Evolutionary conservation across 192 early-diverging fungal genomes (phyloP).

Genomic region (Backusella psychrophila): DNA sequence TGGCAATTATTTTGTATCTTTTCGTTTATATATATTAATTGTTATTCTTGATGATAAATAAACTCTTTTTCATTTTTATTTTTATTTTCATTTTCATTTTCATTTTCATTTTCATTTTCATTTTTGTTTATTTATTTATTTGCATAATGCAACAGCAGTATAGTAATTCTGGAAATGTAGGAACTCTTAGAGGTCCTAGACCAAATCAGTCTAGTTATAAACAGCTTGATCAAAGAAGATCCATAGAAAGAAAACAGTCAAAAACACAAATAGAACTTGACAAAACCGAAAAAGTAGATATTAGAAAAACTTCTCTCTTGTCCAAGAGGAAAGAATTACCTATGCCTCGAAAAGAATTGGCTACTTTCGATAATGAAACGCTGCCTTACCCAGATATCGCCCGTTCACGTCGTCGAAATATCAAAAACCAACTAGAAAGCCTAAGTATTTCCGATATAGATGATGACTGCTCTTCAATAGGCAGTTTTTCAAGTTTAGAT

Average conservation of each 20-base stretch:
- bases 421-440: neutral
- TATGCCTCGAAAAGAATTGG: neutral
- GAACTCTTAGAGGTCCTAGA: slow-evolving; percentile 3
- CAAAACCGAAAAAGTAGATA: neutral
- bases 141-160: neutral
- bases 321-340: neutral
- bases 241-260: neutral
- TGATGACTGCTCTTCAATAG: neutral
- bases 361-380: neutral
- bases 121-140: neutral
- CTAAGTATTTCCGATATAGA: neutral
- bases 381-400: neutral
- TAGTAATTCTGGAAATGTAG: neutral
- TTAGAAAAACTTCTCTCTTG: neutral
- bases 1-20: neutral
- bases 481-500: neutral
- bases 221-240: neutral
- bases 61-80: neutral
- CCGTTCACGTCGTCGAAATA: neutral
- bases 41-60: neutral
- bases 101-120: neutral
- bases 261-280: neutral
- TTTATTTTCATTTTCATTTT: neutral
- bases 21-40: neutral
- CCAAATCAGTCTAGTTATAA: slow-evolving; percentile 1